Percentiles rank a stretch among this genome's conserved stretches.
These are phyloP conservation scores for Scleromitrula shiraiana DNA, from an alignment of 2,329 filamentous ascomycete genomes.

Conservation along the genomic window DNA sequence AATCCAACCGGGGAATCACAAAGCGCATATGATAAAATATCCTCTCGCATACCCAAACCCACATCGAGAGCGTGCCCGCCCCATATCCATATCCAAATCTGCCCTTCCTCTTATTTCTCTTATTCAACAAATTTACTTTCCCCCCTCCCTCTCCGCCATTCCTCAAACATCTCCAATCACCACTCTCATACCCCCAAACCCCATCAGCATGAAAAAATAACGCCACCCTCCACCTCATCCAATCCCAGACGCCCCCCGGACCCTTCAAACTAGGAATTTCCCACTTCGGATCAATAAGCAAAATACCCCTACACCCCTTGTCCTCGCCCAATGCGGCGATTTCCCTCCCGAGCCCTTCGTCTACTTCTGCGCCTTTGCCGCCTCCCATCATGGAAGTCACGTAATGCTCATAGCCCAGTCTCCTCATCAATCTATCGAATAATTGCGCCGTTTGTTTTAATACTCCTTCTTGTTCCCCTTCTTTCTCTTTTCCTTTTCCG, in stretches of 20 bases:
- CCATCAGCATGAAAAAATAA: conserved; percentile 38
- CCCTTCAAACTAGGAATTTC: conserved; percentile 38
- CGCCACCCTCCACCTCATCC: conserved; percentile 50
- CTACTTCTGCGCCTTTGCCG: conserved; percentile 39
- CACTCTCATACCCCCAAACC: conserved; percentile 47
- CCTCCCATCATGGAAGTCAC: conserved; percentile 48
- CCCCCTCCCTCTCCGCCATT: not conserved
- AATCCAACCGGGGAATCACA: conserved; percentile 55
- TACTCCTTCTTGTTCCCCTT: conserved; percentile 17
- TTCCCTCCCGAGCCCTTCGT: conserved; percentile 41
- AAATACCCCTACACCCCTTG: conserved; percentile 48
- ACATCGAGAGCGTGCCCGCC: too few species aligned
- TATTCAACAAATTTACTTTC: conserved; percentile 5
- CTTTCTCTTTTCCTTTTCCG: too few species aligned
- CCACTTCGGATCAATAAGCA: conserved; percentile 52
- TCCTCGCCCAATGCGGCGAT: conserved; percentile 42
- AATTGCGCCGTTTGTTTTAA: conserved; percentile 48
- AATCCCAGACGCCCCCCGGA: conserved; percentile 40
- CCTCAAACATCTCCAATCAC: conserved; percentile 41
- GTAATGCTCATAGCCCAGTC: conserved; percentile 51
- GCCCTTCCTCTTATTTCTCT: not conserved
- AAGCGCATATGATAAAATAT: conserved; percentile 48
- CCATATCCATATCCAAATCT: conserved; percentile 13
- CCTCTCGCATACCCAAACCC: conserved; percentile 23
- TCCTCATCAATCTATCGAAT: conserved; percentile 51